phyloP scores from a whole-genome alignment of 2,329 filamentous ascomycete species.

The Epichloe coenophiala region DNA sequence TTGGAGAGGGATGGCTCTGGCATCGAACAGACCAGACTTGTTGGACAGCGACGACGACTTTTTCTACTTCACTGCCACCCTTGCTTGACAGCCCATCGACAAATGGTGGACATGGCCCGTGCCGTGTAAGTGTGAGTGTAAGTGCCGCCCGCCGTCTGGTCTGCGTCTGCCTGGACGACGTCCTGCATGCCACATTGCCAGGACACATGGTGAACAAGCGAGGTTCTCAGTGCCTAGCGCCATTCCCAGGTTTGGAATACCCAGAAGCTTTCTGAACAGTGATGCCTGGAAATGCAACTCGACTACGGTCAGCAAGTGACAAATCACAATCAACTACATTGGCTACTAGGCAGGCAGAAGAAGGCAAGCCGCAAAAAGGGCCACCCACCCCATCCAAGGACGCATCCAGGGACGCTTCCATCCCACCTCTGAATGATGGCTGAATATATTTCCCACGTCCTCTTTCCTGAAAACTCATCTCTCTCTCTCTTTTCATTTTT shows the following conservation, averaged over 20 bases:
- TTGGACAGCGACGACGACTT: neutral
- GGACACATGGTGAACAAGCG: neutral
- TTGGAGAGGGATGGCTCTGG: too few relatives aligned
- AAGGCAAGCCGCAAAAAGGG: too few relatives aligned
- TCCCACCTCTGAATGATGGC: neutral
- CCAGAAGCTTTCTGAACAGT: neutral
- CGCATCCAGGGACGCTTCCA: neutral
- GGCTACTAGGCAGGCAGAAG: neutral
- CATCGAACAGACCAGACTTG: too few relatives aligned
- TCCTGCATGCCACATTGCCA: neutral
- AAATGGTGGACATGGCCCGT: neutral
- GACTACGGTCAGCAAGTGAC: neutral
- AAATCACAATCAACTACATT: neutral
- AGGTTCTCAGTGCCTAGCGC: neutral
- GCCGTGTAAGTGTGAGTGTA: too few relatives aligned
- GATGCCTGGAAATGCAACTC: neutral
- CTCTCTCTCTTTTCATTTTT: neutral
- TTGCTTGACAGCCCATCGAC: neutral
- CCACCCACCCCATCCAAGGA: neutral
- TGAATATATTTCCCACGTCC: conserved; percentile 1
- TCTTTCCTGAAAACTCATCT: neutral
- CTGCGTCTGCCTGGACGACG: neutral
- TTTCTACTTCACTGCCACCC: neutral
- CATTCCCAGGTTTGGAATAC: neutral
- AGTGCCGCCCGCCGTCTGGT: neutral